Evolutionary conservation across 1,284 basidiomycete species (phyloP).

Genomic region (Phylloporus sp.): DNA sequence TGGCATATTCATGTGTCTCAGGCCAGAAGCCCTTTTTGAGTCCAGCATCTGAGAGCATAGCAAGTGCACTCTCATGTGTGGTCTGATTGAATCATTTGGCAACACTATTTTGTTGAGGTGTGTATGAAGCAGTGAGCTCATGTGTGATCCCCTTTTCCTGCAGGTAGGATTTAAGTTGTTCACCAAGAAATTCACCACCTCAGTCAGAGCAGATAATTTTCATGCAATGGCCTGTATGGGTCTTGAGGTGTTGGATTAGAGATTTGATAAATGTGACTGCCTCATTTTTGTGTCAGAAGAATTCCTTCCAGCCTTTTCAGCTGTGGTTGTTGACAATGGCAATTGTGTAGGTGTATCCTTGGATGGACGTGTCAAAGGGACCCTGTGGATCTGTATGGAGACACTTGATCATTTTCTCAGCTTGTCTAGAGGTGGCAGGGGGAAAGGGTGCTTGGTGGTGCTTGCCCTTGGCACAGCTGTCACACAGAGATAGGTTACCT

Average conservation of each 20-base stretch:
- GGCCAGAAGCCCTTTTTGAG: neutral
- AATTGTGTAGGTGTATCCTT: constrained; percentile 13
- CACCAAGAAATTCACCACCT: too few species aligned
- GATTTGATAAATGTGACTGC: neutral
- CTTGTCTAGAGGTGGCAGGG: neutral
- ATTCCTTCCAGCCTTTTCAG: neutral
- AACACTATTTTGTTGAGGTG: constrained; percentile 8
- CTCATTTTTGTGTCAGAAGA: neutral
- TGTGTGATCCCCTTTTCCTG: neutral
- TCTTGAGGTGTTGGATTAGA: too few species aligned
- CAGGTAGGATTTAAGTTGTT: neutral
- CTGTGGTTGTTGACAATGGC: constrained; percentile 17
- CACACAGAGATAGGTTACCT: neutral
- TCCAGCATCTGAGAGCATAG: neutral
- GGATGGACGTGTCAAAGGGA: neutral
- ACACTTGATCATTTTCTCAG: too few species aligned
- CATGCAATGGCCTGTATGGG: neutral
- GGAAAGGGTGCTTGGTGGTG: constrained; percentile 14
- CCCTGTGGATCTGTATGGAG: too few species aligned
- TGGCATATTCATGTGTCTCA: constrained; percentile 5
- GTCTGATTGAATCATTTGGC: constrained; percentile 12
- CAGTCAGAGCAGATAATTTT: constrained; percentile 5
- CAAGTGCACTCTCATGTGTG: neutral
- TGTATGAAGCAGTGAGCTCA: neutral
- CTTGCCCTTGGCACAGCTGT: constrained; percentile 19